Conservation (phyloP, 2,329 filamentous ascomycete genomes). For the Ophiostoma sp. region DNA sequence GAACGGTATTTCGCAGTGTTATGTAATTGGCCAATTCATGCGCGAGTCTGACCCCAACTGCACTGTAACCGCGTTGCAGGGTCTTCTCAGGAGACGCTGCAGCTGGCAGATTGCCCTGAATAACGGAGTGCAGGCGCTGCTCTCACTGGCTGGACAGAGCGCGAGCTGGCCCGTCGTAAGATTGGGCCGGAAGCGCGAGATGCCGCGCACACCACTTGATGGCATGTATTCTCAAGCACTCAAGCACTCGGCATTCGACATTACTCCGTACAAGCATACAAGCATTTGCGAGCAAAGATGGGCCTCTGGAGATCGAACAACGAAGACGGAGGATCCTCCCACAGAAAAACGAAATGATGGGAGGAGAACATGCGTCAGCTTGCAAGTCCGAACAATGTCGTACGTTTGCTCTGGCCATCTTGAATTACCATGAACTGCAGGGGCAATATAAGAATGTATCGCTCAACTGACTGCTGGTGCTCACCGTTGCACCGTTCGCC, state of each 20-base stretch:
- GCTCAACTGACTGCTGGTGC: too few species aligned
- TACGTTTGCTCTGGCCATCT: background rate
- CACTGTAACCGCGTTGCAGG: background rate
- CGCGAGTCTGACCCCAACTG: background rate
- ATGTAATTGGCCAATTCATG: conserved; percentile 5
- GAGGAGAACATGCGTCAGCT: background rate
- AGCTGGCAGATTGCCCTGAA: background rate
- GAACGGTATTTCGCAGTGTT: background rate
- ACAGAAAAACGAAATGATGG: background rate
- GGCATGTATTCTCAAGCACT: background rate
- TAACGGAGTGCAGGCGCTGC: background rate
- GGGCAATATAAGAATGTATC: background rate
- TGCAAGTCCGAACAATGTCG: background rate
- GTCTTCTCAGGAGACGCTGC: background rate
- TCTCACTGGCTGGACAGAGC: background rate
- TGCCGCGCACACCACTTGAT: conserved; percentile 5
- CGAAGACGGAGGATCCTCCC: too few species aligned
- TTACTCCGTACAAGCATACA: background rate
- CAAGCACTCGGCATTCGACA: background rate
- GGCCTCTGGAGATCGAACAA: too few species aligned
- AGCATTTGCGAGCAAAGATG: background rate
- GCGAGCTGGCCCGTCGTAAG: background rate
- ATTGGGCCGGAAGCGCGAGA: conserved; percentile 9
- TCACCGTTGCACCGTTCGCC: too few species aligned
- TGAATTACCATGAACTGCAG: background rate